phyloP scores from a whole-genome alignment of 2,329 filamentous ascomycete species.

The Aspergillus candidus region DNA sequence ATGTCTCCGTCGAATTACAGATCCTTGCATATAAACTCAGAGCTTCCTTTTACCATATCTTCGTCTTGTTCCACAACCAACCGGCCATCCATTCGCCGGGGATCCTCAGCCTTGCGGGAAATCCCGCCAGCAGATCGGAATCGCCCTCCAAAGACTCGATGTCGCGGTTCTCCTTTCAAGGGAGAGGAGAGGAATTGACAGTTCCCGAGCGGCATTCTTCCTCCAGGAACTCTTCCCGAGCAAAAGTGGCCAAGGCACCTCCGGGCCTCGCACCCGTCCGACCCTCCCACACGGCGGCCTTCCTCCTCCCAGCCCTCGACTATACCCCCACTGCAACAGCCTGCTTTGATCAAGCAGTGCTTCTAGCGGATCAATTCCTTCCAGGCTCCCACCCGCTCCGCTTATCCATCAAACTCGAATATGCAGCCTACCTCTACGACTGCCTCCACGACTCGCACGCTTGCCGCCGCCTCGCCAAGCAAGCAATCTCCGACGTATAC shows the following conservation, averaged over 20 bases:
- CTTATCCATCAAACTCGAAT: slow-evolving; percentile 85
- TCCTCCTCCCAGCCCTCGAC: slow-evolving; percentile 71
- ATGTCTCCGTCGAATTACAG: slow-evolving; percentile 72
- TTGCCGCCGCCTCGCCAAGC: slow-evolving; percentile 69
- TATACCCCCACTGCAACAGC: slow-evolving; percentile 76
- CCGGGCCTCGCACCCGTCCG: slow-evolving; percentile 33
- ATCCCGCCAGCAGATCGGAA: slow-evolving; percentile 19
- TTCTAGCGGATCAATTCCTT: slow-evolving; percentile 67
- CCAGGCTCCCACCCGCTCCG: slow-evolving; percentile 86
- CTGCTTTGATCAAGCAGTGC: slow-evolving; percentile 72
- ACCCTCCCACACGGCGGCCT: slow-evolving; percentile 48
- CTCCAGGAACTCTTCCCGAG: slow-evolving; percentile 2
- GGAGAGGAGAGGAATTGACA: slow-evolving; percentile 12
- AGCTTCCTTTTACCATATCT: slow-evolving; percentile 93
- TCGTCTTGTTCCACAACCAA: slow-evolving; percentile 91
- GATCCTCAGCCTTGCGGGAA: slow-evolving; percentile 36
- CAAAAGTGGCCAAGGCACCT: slow-evolving; percentile 20
- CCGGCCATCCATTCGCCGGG: slow-evolving; percentile 64
- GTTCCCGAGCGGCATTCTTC: slow-evolving; percentile 4
- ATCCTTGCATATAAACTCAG: slow-evolving; percentile 87
- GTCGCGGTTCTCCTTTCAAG: slow-evolving; percentile 15
- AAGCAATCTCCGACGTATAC: slow-evolving; percentile 85
- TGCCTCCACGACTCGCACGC: slow-evolving; percentile 76
- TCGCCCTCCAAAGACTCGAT: slow-evolving; percentile 14
- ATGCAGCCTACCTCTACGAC: slow-evolving; percentile 88